Evolutionary conservation across 192 early-diverging fungal species (phyloP).

Genomic region (Dispira simplex): DNA sequence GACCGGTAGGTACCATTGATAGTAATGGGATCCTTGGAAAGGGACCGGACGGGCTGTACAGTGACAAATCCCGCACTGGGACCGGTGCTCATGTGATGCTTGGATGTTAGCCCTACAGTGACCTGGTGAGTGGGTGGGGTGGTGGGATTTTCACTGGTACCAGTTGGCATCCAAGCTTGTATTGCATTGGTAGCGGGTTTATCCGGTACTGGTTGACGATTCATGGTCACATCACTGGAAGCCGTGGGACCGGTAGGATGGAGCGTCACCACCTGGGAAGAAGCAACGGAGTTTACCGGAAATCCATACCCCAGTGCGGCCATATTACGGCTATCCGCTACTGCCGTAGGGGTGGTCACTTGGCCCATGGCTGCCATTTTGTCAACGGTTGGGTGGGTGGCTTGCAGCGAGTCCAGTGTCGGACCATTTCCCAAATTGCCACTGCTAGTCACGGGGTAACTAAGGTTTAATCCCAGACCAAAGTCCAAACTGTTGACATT

Average conservation of each 20-base stretch:
- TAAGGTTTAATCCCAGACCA: neutral
- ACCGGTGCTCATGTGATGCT: constrained; percentile 16
- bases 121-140: constrained; percentile 8
- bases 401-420: neutral
- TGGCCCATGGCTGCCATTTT: neutral
- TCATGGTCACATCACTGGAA: too few relatives aligned
- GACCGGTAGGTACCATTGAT: constrained; percentile 31
- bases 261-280: neutral
- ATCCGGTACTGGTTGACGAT: too few relatives aligned
- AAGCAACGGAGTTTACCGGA: neutral
- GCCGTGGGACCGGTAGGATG: constrained; percentile 19
- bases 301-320: too few relatives aligned
- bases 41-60: neutral
- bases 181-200: too few relatives aligned
- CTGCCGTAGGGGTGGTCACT: neutral
- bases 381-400: neutral
- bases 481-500: neutral
- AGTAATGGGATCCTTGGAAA: constrained; percentile 8
- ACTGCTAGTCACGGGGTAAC: neutral
- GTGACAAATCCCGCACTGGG: neutral
- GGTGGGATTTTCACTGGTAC: constrained; percentile 1
- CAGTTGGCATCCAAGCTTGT: neutral
- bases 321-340: neutral
- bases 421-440: neutral
- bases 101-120: neutral